These are phyloP conservation scores for Blastomyces emzantsi DNA, from an alignment of 2,329 filamentous ascomycete genomes.

Conservation along the genomic window DNA sequence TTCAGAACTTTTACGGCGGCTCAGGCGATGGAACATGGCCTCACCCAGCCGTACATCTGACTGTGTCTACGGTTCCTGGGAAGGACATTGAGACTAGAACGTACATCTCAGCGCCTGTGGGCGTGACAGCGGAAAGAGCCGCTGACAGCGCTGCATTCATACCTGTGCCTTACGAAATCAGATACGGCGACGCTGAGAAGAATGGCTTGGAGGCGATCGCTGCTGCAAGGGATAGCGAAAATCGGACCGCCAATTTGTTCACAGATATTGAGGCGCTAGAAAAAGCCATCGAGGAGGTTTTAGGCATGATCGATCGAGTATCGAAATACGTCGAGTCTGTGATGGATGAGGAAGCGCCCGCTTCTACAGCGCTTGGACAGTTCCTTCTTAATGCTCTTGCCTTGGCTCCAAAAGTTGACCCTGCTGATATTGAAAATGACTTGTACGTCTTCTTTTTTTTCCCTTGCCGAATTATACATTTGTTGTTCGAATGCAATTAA, in stretches of 20 bases:
- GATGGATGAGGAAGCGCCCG: slow-evolving; percentile 75
- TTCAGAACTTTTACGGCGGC: slow-evolving; percentile 98
- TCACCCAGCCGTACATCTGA: slow-evolving; percentile 94
- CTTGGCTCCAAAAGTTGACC: slow-evolving; percentile 88
- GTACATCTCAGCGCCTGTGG: slow-evolving; percentile 93
- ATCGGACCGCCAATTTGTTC: slow-evolving; percentile 61
- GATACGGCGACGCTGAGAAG: slow-evolving; percentile 72
- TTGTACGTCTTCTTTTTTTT: slow-evolving; percentile 50
- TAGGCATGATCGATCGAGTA: slow-evolving; percentile 83
- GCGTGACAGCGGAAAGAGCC: slow-evolving; percentile 87
- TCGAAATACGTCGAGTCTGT: slow-evolving; percentile 88
- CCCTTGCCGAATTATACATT: slow-evolving; percentile 5
- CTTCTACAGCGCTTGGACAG: slow-evolving; percentile 86
- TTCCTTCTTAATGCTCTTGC: slow-evolving; percentile 90
- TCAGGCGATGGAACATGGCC: slow-evolving; percentile 96
- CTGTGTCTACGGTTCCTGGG: slow-evolving; percentile 81
- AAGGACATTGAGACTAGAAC: slow-evolving; percentile 81
- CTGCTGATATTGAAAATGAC: slow-evolving; percentile 83
- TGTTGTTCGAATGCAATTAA: slow-evolving; percentile 25
- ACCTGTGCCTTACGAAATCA: slow-evolving; percentile 89
- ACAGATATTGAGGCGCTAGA: slow-evolving; percentile 88
- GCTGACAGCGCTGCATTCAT: slow-evolving; percentile 97
- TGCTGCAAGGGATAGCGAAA: slow-evolving; percentile 68
- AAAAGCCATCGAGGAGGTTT: slow-evolving; percentile 74
- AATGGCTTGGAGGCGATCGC: slow-evolving; percentile 75